These are phyloP conservation scores for Oldenlandia corymbosa DNA, from an alignment of 257 asterid genomes.

Conservation along the genomic window DNA sequence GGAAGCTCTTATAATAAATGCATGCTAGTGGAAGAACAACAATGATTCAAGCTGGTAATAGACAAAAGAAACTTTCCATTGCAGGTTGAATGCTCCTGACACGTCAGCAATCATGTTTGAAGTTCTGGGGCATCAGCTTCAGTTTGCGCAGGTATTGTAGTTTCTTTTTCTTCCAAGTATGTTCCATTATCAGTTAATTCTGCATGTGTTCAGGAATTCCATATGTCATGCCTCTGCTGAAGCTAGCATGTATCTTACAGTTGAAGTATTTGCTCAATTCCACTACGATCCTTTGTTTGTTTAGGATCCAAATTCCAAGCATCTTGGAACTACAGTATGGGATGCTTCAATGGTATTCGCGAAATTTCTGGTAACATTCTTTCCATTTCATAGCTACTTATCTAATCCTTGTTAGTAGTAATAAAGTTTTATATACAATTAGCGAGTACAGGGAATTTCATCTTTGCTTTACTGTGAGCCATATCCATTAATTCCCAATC, in stretches of 20 bases:
- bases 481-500: background rate
- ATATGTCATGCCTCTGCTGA: background rate
- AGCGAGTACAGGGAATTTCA: background rate
- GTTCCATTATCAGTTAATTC: background rate
- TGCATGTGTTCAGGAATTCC: background rate
- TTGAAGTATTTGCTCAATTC: constrained; percentile 14
- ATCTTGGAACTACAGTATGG: constrained; percentile 97
- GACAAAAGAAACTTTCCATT: background rate
- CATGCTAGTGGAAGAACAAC: background rate
- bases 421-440: background rate
- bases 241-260: background rate
- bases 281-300: constrained; percentile 22
- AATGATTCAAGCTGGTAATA: background rate
- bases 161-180: background rate
- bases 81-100: constrained; percentile 80
- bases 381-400: background rate
- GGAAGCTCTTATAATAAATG: background rate
- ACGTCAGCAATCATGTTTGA: constrained; percentile 74
- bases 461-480: background rate
- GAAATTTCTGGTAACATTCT: constrained; percentile 73
- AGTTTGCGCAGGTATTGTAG: constrained; percentile 76
- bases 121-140: constrained; percentile 84
- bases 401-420: background rate
- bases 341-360: constrained; percentile 97
- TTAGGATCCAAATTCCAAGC: constrained; percentile 96